Conservation (phyloP, 176 grass and related monocot species). For the Rhipidocladum racemiflorum region DNA sequence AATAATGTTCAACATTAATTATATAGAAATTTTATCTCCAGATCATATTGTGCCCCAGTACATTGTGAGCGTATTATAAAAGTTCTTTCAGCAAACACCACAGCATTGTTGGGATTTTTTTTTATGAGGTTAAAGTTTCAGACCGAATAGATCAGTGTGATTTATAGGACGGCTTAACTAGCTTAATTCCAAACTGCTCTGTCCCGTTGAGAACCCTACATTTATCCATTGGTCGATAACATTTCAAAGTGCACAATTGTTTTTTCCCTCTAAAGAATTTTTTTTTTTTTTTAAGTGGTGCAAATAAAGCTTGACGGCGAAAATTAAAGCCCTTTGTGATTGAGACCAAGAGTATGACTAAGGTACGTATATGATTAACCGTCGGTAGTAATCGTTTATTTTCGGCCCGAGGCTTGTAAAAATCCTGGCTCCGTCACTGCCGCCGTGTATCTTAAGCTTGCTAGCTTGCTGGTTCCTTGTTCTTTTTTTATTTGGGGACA, state of each 20-base stretch:
- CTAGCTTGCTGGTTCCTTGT: constrained; percentile 21
- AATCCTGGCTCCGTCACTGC: too few species aligned
- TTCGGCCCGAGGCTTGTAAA: too few species aligned
- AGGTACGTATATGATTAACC: constrained; percentile 22
- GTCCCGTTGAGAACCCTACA: constrained; percentile 7
- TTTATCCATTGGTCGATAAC: not conserved
- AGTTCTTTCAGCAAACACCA: not conserved
- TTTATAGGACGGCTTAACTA: constrained; percentile 6
- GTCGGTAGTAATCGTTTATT: too few species aligned
- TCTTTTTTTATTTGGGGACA: constrained; percentile 28
- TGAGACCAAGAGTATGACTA: constrained; percentile 3
- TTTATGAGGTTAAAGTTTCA: not conserved
- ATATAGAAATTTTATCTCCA: not conserved
- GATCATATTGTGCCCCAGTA: not conserved
- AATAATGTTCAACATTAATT: not conserved
- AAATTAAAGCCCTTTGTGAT: constrained; percentile 12
- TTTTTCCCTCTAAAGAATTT: not conserved
- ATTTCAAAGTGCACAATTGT: not conserved
- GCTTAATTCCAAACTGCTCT: constrained; percentile 15
- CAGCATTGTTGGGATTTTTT: not conserved
- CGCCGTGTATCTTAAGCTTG: constrained; percentile 30
- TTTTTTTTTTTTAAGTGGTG: too few species aligned
- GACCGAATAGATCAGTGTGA: constrained; percentile 2
- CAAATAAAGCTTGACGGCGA: constrained; percentile 2
- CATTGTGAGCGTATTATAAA: not conserved